Conservation (phyloP, 441 rosid species). For the Syzygium syzygioides region DNA sequence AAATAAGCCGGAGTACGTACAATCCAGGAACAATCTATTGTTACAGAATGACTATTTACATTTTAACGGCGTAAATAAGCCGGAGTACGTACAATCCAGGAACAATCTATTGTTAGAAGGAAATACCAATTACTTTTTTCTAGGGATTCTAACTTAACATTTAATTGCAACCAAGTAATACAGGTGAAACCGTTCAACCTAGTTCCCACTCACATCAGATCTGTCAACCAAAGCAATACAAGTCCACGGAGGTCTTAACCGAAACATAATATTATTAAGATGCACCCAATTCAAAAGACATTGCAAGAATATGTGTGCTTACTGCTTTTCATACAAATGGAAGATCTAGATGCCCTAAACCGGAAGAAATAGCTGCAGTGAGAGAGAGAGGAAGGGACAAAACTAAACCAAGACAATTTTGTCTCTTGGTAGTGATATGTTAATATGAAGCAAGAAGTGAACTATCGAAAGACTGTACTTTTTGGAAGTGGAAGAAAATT, state of each 20-base stretch:
- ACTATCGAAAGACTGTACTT: not conserved
- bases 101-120: not conserved
- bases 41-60: not conserved
- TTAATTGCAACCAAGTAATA: not conserved
- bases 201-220: not conserved
- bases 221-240: not conserved
- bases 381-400: not conserved
- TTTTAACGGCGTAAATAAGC: not conserved
- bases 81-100: not conserved
- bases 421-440: not conserved
- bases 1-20: not conserved
- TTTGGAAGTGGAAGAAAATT: not conserved
- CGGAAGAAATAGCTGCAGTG: not conserved
- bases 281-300: not conserved
- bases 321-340: not conserved
- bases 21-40: not conserved
- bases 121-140: not conserved
- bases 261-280: not conserved
- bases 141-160: not conserved
- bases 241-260: not conserved
- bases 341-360: not conserved
- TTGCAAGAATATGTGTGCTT: not conserved
- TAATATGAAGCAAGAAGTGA: not conserved
- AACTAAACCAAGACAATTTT: not conserved
- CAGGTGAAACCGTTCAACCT: not conserved